A percentile compares a stretch with the other conserved stretches of the same genome.
phyloP scores from a whole-genome alignment of 2,329 filamentous ascomycete genomes.

The Neocatenulostroma microsporum region DNA sequence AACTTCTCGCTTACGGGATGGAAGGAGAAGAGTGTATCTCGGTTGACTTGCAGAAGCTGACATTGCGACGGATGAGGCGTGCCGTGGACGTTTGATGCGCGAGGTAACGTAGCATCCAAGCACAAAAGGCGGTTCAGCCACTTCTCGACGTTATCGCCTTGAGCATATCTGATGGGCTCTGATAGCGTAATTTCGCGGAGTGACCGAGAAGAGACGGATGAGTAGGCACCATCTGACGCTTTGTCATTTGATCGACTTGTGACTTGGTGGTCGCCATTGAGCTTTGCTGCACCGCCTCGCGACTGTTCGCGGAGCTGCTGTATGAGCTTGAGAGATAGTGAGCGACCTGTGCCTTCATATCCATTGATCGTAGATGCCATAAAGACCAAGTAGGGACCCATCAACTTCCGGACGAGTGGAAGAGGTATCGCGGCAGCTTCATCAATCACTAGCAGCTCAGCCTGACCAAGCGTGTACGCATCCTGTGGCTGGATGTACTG shows the following conservation, averaged over 20 bases:
- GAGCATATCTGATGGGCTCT: slow-evolving; percentile 90
- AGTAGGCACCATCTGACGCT: slow-evolving; percentile 54
- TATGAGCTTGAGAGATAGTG: slow-evolving; percentile 89
- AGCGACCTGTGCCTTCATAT: slow-evolving; percentile 93
- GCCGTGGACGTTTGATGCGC: slow-evolving; percentile 65
- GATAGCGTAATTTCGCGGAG: slow-evolving; percentile 85
- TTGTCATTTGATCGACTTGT: slow-evolving; percentile 70
- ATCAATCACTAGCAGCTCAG: slow-evolving; percentile 91
- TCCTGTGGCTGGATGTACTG: slow-evolving; percentile 98
- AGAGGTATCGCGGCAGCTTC: slow-evolving; percentile 95
- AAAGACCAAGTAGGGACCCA: slow-evolving; percentile 95
- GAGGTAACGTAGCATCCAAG: slow-evolving; percentile 82
- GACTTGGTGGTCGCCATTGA: slow-evolving; percentile 53
- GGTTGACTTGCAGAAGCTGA: slow-evolving; percentile 87
- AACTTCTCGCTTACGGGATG: slow-evolving; percentile 96
- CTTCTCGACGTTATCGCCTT: slow-evolving; percentile 84
- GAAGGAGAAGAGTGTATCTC: slow-evolving; percentile 96
- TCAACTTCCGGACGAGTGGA: slow-evolving; percentile 82
- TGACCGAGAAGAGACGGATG: slow-evolving; percentile 60
- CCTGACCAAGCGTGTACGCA: slow-evolving; percentile 87
- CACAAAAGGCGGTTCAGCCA: slow-evolving; percentile 95
- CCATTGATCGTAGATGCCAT: slow-evolving; percentile 99
- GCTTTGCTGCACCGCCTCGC: slow-evolving; percentile 52
- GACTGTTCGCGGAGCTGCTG: slow-evolving; percentile 95
- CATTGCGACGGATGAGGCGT: slow-evolving; percentile 88